These are phyloP conservation scores for Babesia bigemina DNA, from an alignment of 169 alveolate species.

Conservation along the genomic window DNA sequence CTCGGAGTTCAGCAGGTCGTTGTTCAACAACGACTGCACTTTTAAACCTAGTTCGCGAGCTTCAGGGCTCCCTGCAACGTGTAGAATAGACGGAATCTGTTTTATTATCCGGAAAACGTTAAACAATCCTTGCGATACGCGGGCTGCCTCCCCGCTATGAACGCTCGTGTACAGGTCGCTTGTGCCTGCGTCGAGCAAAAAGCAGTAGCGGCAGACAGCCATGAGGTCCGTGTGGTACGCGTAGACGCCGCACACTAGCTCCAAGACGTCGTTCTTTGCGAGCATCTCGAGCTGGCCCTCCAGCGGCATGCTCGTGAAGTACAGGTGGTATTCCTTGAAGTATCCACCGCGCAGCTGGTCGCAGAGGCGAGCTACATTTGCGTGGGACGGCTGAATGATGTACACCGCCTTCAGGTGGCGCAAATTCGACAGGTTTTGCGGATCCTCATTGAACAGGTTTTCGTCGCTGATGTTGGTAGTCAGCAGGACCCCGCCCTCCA, in stretches of 20 bases:
- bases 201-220: slow-evolving; percentile 83
- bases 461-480: slow-evolving; percentile 88
- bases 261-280: slow-evolving; percentile 91
- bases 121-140: slow-evolving; percentile 48
- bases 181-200: slow-evolving; percentile 83
- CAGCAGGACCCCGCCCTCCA: slow-evolving; percentile 90
- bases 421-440: slow-evolving; percentile 73
- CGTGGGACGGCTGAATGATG: slow-evolving; percentile 88
- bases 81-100: slow-evolving; percentile 65
- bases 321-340: slow-evolving; percentile 87
- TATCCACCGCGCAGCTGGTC: slow-evolving; percentile 85
- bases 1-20: slow-evolving; percentile 58
- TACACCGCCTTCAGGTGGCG: slow-evolving; percentile 88
- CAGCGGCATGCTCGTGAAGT: slow-evolving; percentile 85
- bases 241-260: slow-evolving; percentile 86
- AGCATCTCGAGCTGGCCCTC: slow-evolving; percentile 84
- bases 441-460: slow-evolving; percentile 55
- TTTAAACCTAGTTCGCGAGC: slow-evolving; percentile 49
- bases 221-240: slow-evolving; percentile 90
- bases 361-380: slow-evolving; percentile 80
- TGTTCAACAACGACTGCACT: slow-evolving; percentile 61
- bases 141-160: slow-evolving; percentile 39
- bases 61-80: slow-evolving; percentile 28
- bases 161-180: slow-evolving; percentile 77
- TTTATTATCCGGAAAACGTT: slow-evolving; percentile 52